Conservation (phyloP, 2,329 filamentous ascomycete species). For the Colletotrichum sublineola region DNA sequence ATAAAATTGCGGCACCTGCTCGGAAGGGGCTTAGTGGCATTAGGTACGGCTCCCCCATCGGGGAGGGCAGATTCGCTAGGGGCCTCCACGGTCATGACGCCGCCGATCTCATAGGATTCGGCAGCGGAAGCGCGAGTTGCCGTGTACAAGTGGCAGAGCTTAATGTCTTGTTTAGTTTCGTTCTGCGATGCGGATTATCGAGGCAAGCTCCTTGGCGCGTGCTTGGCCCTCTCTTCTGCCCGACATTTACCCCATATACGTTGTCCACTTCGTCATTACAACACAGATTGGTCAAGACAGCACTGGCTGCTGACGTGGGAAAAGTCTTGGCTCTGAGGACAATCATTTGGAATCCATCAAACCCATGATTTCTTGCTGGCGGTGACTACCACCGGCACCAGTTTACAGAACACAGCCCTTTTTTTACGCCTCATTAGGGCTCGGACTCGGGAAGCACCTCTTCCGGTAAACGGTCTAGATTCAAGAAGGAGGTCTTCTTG, state of each 20-base stretch:
- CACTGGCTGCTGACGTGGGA: not conserved
- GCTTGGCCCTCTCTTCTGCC: slow-evolving; percentile 2
- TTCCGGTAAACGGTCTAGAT: slow-evolving; percentile 4
- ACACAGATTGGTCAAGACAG: too few relatives aligned
- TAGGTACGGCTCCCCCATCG: slow-evolving; percentile 14
- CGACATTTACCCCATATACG: not conserved
- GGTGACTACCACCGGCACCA: not conserved
- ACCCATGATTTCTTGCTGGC: not conserved
- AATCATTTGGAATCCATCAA: not conserved
- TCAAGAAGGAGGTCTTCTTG: not conserved
- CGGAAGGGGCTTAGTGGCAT: not conserved
- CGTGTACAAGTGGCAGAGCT: slow-evolving; percentile 12
- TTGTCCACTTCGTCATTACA: not conserved
- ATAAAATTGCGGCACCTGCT: slow-evolving; percentile 16
- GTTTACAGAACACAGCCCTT: not conserved
- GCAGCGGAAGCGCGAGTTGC: slow-evolving; percentile 27
- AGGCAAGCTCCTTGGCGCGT: slow-evolving; percentile 26
- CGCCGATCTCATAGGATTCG: slow-evolving; percentile 20
- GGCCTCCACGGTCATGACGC: slow-evolving; percentile 13
- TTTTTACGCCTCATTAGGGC: not conserved
- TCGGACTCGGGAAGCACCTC: slow-evolving; percentile 15
- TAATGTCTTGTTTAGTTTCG: slow-evolving; percentile 4
- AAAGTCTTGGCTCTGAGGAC: not conserved
- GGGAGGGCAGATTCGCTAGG: not conserved
- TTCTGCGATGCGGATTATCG: slow-evolving; percentile 13